Evolutionary conservation across 75 land plant genomes (phyloP).

Genomic region (Pseudotsuga menziesii): DNA sequence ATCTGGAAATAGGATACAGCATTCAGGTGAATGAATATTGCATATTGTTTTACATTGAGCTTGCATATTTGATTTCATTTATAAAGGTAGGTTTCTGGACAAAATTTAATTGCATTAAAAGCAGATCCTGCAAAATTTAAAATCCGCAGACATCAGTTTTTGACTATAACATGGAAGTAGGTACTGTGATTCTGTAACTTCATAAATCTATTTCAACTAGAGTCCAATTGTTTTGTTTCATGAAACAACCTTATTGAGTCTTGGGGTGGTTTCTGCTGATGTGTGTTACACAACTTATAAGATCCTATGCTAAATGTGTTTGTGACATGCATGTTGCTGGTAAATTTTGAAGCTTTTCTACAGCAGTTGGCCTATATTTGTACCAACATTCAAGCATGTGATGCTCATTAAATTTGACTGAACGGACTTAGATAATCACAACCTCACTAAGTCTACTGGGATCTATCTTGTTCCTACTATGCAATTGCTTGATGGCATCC

Average conservation of each 20-base stretch:
- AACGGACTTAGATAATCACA: not conserved
- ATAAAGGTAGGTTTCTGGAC: not conserved
- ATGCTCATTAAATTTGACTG: not conserved
- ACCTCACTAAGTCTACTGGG: not conserved
- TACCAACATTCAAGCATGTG: not conserved
- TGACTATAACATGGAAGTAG: not conserved
- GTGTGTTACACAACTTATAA: not conserved
- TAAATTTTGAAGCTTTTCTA: not conserved
- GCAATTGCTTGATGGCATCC: not conserved
- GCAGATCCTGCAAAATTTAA: not conserved
- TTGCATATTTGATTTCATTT: not conserved
- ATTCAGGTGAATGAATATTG: not conserved
- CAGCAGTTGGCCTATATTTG: not conserved
- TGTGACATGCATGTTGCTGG: not conserved
- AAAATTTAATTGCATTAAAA: not conserved
- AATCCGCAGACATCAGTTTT: not conserved
- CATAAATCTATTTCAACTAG: not conserved
- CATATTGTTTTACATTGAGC: not conserved
- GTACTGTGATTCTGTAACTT: not conserved
- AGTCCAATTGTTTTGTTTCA: not conserved
- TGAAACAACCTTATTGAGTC: not conserved
- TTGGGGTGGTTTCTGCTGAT: not conserved
- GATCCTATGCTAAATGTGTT: not conserved
- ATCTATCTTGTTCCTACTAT: not conserved
- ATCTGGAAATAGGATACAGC: not conserved